These are phyloP conservation scores for Gastroboletus turbinatus DNA, from an alignment of 1,284 basidiomycete genomes.

Conservation along the genomic window DNA sequence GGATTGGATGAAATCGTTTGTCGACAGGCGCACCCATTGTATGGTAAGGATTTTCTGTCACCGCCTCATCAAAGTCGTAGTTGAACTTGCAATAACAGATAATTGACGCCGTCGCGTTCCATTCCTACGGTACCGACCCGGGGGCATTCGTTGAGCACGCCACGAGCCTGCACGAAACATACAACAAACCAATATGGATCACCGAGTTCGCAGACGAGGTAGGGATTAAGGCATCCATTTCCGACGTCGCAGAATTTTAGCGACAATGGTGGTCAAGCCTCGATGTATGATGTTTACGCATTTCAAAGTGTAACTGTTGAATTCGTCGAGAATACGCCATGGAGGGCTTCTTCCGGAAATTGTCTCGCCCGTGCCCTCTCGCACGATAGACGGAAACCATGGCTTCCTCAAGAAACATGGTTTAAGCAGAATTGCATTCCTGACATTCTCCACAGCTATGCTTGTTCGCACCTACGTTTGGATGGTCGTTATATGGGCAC, in stretches of 20 bases:
- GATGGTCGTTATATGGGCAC: conserved; percentile 56
- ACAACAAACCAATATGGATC: conserved; percentile 54
- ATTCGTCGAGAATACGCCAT: too few relatives aligned
- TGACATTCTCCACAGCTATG: too few relatives aligned
- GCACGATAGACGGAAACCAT: conserved; percentile 35
- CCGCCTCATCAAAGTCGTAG: neutral
- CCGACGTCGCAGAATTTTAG: conserved; percentile 53
- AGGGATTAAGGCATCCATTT: neutral
- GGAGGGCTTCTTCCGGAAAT: too few relatives aligned
- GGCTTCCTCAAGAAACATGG: too few relatives aligned
- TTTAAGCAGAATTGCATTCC: too few relatives aligned
- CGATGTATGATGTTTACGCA: conserved; percentile 44
- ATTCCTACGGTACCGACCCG: conserved; percentile 62
- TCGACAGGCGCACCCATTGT: too few relatives aligned
- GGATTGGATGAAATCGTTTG: too few relatives aligned
- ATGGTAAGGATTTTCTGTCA: too few relatives aligned
- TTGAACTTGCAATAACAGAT: conserved; percentile 39
- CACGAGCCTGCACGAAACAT: conserved; percentile 51
- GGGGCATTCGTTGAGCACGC: conserved; percentile 50
- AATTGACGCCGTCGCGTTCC: conserved; percentile 50
- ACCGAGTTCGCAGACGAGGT: conserved; percentile 74
- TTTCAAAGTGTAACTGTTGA: too few relatives aligned
- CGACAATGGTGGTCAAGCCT: conserved; percentile 52
- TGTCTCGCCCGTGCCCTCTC: conserved; percentile 56
- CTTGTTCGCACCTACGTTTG: conserved; percentile 50